These are phyloP conservation scores for Psidium friedrichsthalianum DNA, from an alignment of 345 rosid genomes.

Conservation along the genomic window DNA sequence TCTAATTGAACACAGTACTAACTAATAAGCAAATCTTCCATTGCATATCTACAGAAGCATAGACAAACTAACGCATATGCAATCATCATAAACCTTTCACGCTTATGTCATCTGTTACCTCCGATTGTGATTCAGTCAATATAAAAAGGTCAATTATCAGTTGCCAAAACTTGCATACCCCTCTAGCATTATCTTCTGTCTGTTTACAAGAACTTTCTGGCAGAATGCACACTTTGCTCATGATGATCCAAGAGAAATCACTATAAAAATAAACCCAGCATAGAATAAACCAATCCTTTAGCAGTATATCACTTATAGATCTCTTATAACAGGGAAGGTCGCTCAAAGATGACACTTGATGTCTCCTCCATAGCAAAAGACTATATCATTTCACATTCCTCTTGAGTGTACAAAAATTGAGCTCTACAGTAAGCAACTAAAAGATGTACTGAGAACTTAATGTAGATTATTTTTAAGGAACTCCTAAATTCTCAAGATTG, in stretches of 20 bases:
- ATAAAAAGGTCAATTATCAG: not conserved
- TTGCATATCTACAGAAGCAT: not conserved
- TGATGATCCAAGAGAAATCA: not conserved
- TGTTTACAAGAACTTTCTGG: not conserved
- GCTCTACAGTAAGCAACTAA: not conserved
- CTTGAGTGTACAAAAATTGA: not conserved
- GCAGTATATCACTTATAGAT: not conserved
- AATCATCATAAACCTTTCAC: not conserved
- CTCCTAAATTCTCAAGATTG: not conserved
- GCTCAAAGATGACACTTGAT: not conserved
- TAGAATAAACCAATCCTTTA: not conserved
- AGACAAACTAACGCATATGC: not conserved
- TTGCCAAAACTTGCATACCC: not conserved
- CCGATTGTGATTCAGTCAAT: not conserved
- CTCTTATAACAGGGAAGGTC: not conserved
- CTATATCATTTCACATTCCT: not conserved
- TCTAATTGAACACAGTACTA: not conserved
- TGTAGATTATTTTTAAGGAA: not conserved
- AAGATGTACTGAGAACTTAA: not conserved
- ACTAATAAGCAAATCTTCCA: not conserved
- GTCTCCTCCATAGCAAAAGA: not conserved
- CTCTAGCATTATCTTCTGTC: not conserved
- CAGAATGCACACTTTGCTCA: not conserved
- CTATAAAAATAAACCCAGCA: not conserved
- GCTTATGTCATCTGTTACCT: too few species aligned